Percentiles rank a stretch among this genome's conserved stretches.
Evolutionary conservation across 768 basidiomycete genomes (phyloP).

Genomic region (Rhodotorula taiwanensis): DNA sequence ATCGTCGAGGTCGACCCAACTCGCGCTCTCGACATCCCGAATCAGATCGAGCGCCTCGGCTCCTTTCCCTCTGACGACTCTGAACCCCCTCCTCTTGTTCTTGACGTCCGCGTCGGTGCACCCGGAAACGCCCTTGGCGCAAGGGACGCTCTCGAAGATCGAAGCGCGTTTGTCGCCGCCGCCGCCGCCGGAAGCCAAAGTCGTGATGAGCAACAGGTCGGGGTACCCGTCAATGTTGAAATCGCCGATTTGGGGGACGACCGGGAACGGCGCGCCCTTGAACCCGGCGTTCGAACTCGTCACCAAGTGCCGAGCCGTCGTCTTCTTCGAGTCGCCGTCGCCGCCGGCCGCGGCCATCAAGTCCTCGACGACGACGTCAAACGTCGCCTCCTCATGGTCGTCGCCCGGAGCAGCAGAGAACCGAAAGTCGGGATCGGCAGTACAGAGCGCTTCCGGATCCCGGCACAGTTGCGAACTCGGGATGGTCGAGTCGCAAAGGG

Average conservation of each 20-base stretch:
- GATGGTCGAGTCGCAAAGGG: constrained; percentile 59
- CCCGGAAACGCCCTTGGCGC: constrained; percentile 37
- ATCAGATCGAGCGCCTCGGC: constrained; percentile 59
- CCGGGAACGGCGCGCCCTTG: constrained; percentile 61
- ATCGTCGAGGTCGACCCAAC: constrained; percentile 89
- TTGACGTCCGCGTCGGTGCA: constrained; percentile 29
- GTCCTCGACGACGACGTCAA: constrained; percentile 50
- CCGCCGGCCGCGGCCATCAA: constrained; percentile 47
- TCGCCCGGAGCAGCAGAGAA: no score
- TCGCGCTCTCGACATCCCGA: constrained; percentile 67
- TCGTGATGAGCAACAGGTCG: constrained; percentile 55
- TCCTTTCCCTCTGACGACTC: constrained; percentile 51
- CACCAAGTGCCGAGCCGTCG: no score
- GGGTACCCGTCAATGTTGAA: constrained; percentile 91
- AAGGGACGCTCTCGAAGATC: constrained; percentile 44
- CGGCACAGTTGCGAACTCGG: constrained; percentile 54
- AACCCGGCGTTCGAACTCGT: no score
- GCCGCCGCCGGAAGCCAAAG: background rate
- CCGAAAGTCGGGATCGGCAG: constrained; percentile 71
- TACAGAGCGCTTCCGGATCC: constrained; percentile 70
- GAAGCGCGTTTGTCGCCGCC: constrained; percentile 37
- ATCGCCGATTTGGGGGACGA: constrained; percentile 78
- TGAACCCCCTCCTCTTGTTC: constrained; percentile 60
- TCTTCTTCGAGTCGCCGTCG: constrained; percentile 62
- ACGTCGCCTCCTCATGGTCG: no score